phyloP scores from a whole-genome alignment of 192 early-diverging fungal species.

The Coemansia sp. region DNA sequence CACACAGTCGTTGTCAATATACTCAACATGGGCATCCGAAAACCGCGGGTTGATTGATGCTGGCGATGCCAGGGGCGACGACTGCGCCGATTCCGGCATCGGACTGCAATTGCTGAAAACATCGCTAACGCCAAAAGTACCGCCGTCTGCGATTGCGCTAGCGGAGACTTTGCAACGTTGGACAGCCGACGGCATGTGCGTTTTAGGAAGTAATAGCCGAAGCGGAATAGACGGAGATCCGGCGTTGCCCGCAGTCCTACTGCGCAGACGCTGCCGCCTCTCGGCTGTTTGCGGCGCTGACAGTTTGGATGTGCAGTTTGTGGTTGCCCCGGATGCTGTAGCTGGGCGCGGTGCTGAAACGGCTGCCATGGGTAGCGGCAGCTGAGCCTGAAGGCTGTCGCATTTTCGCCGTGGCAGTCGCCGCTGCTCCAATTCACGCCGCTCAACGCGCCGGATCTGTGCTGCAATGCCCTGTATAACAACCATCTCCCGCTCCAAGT shows the following conservation, averaged over 20 bases:
- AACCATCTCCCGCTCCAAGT: slow-evolving; percentile 42
- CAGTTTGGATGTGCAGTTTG: slow-evolving; percentile 2
- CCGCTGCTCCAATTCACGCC: slow-evolving; percentile 11
- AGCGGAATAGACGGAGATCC: slow-evolving; percentile 34
- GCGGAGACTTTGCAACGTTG: slow-evolving; percentile 4
- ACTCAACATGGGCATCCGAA: slow-evolving; percentile 48
- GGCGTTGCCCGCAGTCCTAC: slow-evolving; percentile 16
- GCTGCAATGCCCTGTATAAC: slow-evolving; percentile 45
- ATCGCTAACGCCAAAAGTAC: not conserved
- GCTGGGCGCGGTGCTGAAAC: not conserved
- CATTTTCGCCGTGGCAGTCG: slow-evolving; percentile 9
- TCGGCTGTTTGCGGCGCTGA: slow-evolving; percentile 7
- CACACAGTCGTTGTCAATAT: slow-evolving; percentile 47
- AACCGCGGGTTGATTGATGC: slow-evolving; percentile 32
- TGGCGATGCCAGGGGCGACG: slow-evolving; percentile 1
- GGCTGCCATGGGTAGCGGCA: slow-evolving; percentile 3
- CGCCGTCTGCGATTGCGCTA: not conserved
- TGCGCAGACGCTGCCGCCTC: slow-evolving; percentile 15
- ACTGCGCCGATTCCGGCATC: not conserved
- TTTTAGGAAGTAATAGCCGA: slow-evolving; percentile 27
- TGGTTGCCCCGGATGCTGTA: slow-evolving; percentile 3
- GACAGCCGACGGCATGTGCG: not conserved
- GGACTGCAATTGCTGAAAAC: not conserved
- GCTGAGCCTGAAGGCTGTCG: slow-evolving; percentile 1
- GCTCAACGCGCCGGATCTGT: slow-evolving; percentile 32